Evolutionary conservation across 331 rosid species (phyloP).

Genomic region (Stylosanthes scabra): DNA sequence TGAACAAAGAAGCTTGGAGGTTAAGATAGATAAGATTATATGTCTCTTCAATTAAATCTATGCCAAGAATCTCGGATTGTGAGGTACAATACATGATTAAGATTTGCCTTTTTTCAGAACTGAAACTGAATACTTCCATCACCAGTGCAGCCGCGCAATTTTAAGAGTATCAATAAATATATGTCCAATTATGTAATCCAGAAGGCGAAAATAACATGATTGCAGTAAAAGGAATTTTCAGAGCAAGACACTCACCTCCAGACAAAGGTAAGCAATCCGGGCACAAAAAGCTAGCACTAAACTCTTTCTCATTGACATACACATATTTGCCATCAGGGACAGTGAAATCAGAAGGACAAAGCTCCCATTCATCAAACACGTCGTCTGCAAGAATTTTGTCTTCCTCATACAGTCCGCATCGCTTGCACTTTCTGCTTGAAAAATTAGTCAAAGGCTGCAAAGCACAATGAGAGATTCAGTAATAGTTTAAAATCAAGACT

Average conservation of each 20-base stretch:
- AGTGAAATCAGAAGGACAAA: slow-evolving; percentile 84
- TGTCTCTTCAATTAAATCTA: slow-evolving; percentile 2
- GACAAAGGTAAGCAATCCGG: slow-evolving; percentile 55
- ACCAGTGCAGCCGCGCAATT: background rate
- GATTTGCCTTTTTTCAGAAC: slow-evolving; percentile 2
- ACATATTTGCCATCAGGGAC: slow-evolving; percentile 57
- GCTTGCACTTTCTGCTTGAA: slow-evolving; percentile 71
- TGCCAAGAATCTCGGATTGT: slow-evolving; percentile 1
- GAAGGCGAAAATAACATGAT: slow-evolving; percentile 24
- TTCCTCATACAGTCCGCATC: slow-evolving; percentile 91
- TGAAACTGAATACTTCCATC: background rate
- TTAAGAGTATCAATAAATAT: background rate
- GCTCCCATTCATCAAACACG: slow-evolving; percentile 87
- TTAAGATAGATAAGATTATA: slow-evolving; percentile 4
- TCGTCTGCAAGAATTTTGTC: slow-evolving; percentile 69
- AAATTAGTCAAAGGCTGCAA: slow-evolving; percentile 87
- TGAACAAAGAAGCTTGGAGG: slow-evolving; percentile 17
- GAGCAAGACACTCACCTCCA: slow-evolving; percentile 57
- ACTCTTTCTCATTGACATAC: slow-evolving; percentile 64
- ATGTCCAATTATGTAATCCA: slow-evolving; percentile 8
- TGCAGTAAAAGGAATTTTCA: slow-evolving; percentile 5
- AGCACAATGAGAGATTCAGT: slow-evolving; percentile 43
- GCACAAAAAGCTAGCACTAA: slow-evolving; percentile 77
- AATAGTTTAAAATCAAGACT: slow-evolving; percentile 17
- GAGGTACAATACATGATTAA: background rate